A percentile compares a stretch with the other conserved stretches of the same genome.
Conservation (phyloP, 2,329 filamentous ascomycete species). For the Pseudocercospora cruenta region DNA sequence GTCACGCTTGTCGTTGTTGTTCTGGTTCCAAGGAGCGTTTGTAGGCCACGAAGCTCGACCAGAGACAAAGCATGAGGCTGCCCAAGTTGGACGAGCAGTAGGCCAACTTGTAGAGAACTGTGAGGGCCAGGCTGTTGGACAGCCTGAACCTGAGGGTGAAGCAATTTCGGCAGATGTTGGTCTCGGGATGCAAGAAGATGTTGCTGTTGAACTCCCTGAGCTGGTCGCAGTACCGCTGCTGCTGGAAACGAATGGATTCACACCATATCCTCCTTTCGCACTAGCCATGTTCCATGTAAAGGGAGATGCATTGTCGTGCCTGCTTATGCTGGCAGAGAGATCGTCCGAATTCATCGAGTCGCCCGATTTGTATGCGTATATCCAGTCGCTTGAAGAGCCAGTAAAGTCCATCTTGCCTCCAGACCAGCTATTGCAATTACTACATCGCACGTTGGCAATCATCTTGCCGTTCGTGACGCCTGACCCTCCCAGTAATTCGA, state of each 20-base stretch:
- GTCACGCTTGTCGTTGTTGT: constrained; percentile 1
- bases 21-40: constrained; percentile 15
- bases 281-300: constrained; percentile 54
- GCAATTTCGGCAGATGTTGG: constrained; percentile 14
- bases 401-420: constrained; percentile 58
- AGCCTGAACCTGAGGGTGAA: constrained; percentile 21
- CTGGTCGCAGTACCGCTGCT: constrained; percentile 13
- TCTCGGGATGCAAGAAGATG: constrained; percentile 5
- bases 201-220: constrained; percentile 5
- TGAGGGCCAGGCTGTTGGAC: constrained; percentile 23
- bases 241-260: constrained; percentile 46
- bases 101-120: constrained; percentile 23
- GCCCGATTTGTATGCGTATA: constrained; percentile 54
- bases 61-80: constrained; percentile 14
- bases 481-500: constrained; percentile 57
- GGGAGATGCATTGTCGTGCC: constrained; percentile 48
- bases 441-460: constrained; percentile 61
- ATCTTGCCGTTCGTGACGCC: constrained; percentile 57
- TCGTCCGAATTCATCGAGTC: constrained; percentile 53
- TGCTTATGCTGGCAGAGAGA: constrained; percentile 45
- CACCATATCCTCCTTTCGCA: constrained; percentile 54
- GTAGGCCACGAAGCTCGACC: constrained; percentile 19
- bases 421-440: constrained; percentile 56
- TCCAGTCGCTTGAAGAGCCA: constrained; percentile 50
- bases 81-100: constrained; percentile 22